phyloP scores from a whole-genome alignment of 345 rosid genomes.

The Citrus maxima region DNA sequence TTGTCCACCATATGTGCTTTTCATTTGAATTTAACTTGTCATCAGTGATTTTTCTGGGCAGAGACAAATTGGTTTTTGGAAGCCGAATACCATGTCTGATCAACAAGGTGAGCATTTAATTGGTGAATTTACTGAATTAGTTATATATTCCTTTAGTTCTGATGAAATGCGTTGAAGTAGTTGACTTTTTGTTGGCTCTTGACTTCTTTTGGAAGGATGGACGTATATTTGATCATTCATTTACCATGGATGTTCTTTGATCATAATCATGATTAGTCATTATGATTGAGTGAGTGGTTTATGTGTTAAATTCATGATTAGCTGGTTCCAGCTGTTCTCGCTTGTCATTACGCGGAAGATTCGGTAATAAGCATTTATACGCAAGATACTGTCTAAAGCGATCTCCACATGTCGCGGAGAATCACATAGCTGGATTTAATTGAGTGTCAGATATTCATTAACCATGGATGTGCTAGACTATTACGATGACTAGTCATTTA shows the following conservation, averaged over 20 bases:
- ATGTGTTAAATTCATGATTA: not conserved
- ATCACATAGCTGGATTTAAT: not conserved
- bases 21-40: conserved; percentile 17
- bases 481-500: not conserved
- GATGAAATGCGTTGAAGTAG: not conserved
- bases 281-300: not conserved
- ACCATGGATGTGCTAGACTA: not conserved
- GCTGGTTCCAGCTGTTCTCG: not conserved
- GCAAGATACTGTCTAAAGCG: not conserved
- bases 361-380: not conserved
- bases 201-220: not conserved
- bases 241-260: not conserved
- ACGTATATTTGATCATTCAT: not conserved
- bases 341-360: conserved; percentile 5
- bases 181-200: conserved; percentile 8
- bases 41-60: conserved; percentile 35
- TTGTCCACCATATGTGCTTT: not conserved
- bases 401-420: not conserved
- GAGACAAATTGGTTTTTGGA: conserved; percentile 70
- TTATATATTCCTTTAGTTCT: not conserved
- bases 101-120: conserved; percentile 48
- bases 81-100: conserved; percentile 46
- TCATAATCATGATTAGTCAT: not conserved
- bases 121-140: conserved; percentile 10
- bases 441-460: conserved; percentile 1